Evolutionary conservation across 192 early-diverging fungal genomes (phyloP).

Genomic region (Linnemannia exigua): DNA sequence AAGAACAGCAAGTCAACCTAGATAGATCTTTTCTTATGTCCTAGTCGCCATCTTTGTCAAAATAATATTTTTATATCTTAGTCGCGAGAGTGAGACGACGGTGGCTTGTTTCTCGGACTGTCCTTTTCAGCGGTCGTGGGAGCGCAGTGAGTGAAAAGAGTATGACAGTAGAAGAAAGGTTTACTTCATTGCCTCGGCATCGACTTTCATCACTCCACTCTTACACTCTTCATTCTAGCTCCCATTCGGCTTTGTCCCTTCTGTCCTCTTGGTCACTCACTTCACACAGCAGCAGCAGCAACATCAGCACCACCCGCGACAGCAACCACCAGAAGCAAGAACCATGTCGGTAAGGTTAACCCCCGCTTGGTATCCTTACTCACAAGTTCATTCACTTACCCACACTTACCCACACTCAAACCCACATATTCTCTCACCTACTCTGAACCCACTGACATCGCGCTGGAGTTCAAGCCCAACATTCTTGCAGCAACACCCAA

Average conservation of each 20-base stretch:
- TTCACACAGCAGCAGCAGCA: neutral
- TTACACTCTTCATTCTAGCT: neutral
- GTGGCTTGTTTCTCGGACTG: neutral
- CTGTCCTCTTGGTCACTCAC: neutral
- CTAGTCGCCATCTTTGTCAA: no score
- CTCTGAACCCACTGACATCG: neutral
- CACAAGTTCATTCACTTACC: neutral
- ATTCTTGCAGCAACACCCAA: neutral
- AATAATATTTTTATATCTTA: no score
- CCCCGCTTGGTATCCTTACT: neutral
- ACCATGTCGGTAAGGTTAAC: neutral
- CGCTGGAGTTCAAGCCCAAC: neutral
- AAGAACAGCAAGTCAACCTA: slow-evolving; percentile 18
- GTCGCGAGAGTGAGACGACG: neutral
- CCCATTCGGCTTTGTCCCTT: neutral
- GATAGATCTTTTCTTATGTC: neutral
- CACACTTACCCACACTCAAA: neutral
- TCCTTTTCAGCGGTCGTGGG: neutral
- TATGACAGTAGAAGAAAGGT: neutral
- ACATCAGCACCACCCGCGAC: neutral
- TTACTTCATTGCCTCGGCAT: neutral
- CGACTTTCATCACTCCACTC: neutral
- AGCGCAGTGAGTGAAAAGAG: neutral
- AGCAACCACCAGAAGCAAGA: neutral
- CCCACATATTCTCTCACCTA: neutral